These are phyloP conservation scores for Metschnikowia cubensis DNA, from an alignment of 805 yeast species.

Conservation along the genomic window DNA sequence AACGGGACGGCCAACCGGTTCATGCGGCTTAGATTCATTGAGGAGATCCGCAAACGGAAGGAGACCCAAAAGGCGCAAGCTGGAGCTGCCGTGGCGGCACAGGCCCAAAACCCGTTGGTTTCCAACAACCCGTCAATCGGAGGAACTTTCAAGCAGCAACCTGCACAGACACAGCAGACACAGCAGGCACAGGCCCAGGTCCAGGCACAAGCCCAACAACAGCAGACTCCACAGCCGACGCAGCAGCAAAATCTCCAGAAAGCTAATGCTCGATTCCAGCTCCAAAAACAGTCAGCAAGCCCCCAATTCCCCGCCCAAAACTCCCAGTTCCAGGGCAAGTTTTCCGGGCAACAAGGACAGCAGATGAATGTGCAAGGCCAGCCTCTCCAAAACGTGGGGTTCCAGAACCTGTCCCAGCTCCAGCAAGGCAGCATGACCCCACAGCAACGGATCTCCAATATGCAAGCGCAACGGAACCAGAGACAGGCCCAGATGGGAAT, in stretches of 20 bases:
- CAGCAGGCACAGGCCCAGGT: conserved; percentile 7
- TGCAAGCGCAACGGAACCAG: conserved; percentile 6
- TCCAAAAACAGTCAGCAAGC: conserved; percentile 2
- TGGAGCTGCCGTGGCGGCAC: conserved; percentile 40
- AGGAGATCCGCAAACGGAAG: conserved; percentile 72
- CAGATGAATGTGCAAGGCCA: conserved; percentile 1
- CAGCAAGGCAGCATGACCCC: conserved; percentile 3
- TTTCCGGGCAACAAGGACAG: background rate
- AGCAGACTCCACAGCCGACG: conserved; percentile 8
- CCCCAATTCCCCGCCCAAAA: conserved; percentile 1
- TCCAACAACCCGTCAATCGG: conserved; percentile 3
- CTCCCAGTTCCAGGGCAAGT: background rate
- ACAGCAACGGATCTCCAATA: conserved; percentile 1
- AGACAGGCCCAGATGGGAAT: conserved; percentile 1
- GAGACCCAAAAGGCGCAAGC: conserved; percentile 41
- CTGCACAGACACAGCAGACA: background rate
- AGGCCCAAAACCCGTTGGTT: conserved; percentile 17
- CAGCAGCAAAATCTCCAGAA: conserved; percentile 4
- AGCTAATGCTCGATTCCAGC: conserved; percentile 1
- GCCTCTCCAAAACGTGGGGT: background rate
- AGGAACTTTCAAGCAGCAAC: conserved; percentile 7
- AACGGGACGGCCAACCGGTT: conserved; percentile 57
- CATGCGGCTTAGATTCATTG: conserved; percentile 82
- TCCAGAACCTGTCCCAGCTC: background rate
- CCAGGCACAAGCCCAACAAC: conserved; percentile 10